Conservation (phyloP, 1,139 yeast genomes). For the Yamadazyma membranifaciens region DNA sequence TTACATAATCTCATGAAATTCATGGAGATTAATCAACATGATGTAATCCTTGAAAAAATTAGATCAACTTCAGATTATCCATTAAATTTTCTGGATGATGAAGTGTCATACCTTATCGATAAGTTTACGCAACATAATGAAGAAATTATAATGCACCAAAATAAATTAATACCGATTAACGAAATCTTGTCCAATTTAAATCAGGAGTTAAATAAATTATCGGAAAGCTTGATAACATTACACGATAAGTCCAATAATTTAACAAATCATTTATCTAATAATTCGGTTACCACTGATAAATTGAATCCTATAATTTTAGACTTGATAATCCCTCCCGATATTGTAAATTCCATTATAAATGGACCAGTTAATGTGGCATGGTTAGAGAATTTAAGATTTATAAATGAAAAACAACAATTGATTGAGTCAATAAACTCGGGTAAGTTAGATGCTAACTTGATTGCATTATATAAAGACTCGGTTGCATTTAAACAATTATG, state of each 20-base stretch:
- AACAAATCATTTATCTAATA: conserved; percentile 41
- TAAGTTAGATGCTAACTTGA: conserved; percentile 12
- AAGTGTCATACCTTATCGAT: conserved; percentile 12
- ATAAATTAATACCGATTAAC: conserved; percentile 35
- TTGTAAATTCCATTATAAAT: conserved; percentile 45
- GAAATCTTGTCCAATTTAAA: conserved; percentile 53
- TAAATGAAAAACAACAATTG: conserved; percentile 55
- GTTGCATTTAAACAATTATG: conserved; percentile 34
- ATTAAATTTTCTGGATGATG: conserved; percentile 6
- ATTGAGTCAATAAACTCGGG: conserved; percentile 27
- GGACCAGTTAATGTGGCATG: conserved; percentile 51
- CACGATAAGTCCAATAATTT: conserved; percentile 47
- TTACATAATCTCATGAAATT: conserved; percentile 4
- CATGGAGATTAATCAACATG: conserved; percentile 1
- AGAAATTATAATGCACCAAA: conserved; percentile 37
- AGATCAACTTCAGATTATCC: conserved; percentile 14
- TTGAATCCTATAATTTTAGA: conserved; percentile 74
- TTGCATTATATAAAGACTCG: conserved; percentile 27
- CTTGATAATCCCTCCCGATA: conserved; percentile 69
- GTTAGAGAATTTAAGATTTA: conserved; percentile 58
- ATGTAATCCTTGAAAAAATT: conserved; percentile 18
- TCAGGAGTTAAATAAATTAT: conserved; percentile 53
- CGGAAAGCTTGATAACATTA: conserved; percentile 58
- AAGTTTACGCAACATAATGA: conserved; percentile 32
- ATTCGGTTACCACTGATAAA: conserved; percentile 54